Evolutionary conservation across 805 yeast species (phyloP), one percentile per base, ranked within the genome.

Genomic region (Cyberlindnera misumaiensis): DNA sequence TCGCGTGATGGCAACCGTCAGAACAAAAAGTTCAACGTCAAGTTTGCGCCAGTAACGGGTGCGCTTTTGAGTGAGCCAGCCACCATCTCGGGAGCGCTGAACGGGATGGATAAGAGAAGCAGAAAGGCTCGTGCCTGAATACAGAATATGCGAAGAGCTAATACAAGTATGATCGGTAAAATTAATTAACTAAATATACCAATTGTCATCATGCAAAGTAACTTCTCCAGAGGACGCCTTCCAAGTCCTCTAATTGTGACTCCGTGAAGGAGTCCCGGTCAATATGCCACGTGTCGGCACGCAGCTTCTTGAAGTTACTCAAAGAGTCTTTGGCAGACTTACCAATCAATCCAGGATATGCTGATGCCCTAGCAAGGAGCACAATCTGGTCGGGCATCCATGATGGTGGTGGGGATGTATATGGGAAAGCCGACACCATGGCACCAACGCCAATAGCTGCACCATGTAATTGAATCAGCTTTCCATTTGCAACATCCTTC

Each of bases 281-380:
- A 42, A 87, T 75, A 52, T 85, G 95, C 98, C 98, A 90, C 0
- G 97, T 87, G 52, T 90, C 98, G 42, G 89, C 94, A 47, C 97
- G 74, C 5, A 86, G 77, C 64, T 88, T 88, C 58, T 89, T 90
- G 64, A 93, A 93, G 45, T 77, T 80, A 46, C 95, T 80, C 36
- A 90, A 68, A 2, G 76, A 72, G 25, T 78, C 80, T 59, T 90
- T 90, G 6, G 96, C 94, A 1, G 95, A 74, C 39, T 80, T 75
- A 1, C 96, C 96, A 22, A 83, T 76, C 38, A 79, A 57, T 7
- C 97, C 97, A 13, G 80, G 80, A 15, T 83, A 73, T 12, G 83
- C 76, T 3, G 87, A 80, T 55, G 78, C 79, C 18, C 73, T 74
- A 1, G 96, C 88, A 42, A 93, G 62, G 1, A 73, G 64, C 2